Evolutionary conservation across 1,139 yeast genomes (phyloP).

Genomic region (Lodderomyces pseudojiufengensis): DNA sequence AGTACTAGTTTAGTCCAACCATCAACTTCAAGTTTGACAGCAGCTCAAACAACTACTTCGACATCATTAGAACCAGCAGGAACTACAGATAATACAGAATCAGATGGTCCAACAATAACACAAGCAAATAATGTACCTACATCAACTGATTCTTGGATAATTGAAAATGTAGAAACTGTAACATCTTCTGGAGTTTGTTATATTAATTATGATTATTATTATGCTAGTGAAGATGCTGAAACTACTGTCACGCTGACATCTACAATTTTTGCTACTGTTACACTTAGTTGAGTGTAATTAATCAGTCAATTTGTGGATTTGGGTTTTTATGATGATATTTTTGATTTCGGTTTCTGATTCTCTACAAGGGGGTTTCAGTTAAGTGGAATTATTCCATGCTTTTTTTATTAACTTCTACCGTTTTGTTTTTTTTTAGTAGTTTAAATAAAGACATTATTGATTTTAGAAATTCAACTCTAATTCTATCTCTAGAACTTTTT

Average conservation of each 20-base stretch:
- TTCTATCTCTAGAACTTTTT: too few relatives aligned
- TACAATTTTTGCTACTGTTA: slow-evolving; percentile 37
- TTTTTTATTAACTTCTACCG: too few relatives aligned
- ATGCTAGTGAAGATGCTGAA: slow-evolving; percentile 26
- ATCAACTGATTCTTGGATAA: slow-evolving; percentile 36
- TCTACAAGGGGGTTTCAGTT: too few relatives aligned
- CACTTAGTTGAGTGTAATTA: slow-evolving; percentile 16
- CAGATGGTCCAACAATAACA: slow-evolving; percentile 28
- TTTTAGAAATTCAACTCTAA: too few relatives aligned
- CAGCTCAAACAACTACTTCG: slow-evolving; percentile 1
- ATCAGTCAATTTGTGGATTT: too few relatives aligned
- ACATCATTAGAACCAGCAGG: slow-evolving; percentile 10
- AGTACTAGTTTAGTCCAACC: neutral
- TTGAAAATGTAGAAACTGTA: slow-evolving; percentile 34
- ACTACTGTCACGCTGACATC: slow-evolving; percentile 39
- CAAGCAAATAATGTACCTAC: slow-evolving; percentile 27
- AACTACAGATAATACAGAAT: slow-evolving; percentile 15
- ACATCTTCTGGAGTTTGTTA: slow-evolving; percentile 35
- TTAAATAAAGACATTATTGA: too few relatives aligned
- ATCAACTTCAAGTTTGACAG: neutral
- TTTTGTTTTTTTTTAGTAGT: too few relatives aligned
- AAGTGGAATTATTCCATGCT: too few relatives aligned
- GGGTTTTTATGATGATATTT: too few relatives aligned
- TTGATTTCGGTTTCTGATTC: too few relatives aligned
- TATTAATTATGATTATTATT: slow-evolving; percentile 44